phyloP scores from a whole-genome alignment of 805 yeast genomes.

The Kuraishia hungarica region DNA sequence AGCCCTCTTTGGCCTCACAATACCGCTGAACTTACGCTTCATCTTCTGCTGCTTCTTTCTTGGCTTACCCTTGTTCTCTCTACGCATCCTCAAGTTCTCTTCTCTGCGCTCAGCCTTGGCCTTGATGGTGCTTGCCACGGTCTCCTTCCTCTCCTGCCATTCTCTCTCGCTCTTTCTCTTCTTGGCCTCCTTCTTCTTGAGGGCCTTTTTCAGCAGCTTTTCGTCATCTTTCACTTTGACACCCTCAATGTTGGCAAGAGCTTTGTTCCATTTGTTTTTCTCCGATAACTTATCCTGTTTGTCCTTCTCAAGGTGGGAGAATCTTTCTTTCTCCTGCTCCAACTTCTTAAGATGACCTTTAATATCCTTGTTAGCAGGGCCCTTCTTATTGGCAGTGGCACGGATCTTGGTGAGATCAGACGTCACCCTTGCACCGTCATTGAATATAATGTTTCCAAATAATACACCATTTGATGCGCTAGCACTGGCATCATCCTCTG shows the following conservation, averaged over 20 bases:
- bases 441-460: conserved; percentile 75
- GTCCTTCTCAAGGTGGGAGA: conserved; percentile 50
- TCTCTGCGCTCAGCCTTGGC: conserved; percentile 84
- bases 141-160: conserved; percentile 86
- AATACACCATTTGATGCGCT: conserved; percentile 35
- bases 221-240: conserved; percentile 85
- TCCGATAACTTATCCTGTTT: conserved; percentile 54
- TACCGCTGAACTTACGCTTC: conserved; percentile 53
- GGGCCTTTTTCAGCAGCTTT: conserved; percentile 72
- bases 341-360: conserved; percentile 72
- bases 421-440: conserved; percentile 73
- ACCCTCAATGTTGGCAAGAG: conserved; percentile 84
- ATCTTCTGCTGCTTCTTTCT: conserved; percentile 66
- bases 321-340: conserved; percentile 63
- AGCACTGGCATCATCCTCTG: conserved; percentile 24
- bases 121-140: conserved; percentile 64
- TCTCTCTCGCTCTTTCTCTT: conserved; percentile 84
- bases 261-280: conserved; percentile 78
- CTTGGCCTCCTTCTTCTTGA: conserved; percentile 73
- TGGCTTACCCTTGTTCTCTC: conserved; percentile 76
- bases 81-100: conserved; percentile 79
- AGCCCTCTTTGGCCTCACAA: conserved; percentile 48
- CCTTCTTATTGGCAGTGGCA: conserved; percentile 57
- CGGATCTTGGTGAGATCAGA: conserved; percentile 58
- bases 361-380: conserved; percentile 79